These are phyloP conservation scores for Diutina catenulata DNA, from an alignment of 1,139 yeast species.

Conservation along the genomic window DNA sequence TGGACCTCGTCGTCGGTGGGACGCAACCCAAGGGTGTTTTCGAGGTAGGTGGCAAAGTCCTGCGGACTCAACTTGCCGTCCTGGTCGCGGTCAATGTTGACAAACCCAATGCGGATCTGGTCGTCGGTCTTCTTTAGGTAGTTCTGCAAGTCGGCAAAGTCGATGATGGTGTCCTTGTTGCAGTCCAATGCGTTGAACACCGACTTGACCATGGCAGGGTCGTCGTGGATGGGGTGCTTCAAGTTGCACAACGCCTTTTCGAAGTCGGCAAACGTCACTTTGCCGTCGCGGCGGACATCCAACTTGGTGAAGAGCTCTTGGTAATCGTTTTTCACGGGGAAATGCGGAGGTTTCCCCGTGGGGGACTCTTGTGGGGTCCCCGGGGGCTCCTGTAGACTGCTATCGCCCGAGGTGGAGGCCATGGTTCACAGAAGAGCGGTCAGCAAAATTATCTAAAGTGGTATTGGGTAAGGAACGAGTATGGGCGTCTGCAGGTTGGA, in stretches of 20 bases:
- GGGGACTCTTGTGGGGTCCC: no score
- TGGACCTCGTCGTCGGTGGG: slow-evolving; percentile 47
- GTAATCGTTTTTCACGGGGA: slow-evolving; percentile 11
- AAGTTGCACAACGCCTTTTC: slow-evolving; percentile 38
- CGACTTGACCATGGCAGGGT: slow-evolving; percentile 45
- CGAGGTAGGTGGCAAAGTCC: slow-evolving; percentile 58
- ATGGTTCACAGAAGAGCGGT: no score
- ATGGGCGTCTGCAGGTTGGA: no score
- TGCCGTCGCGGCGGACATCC: slow-evolving; percentile 43
- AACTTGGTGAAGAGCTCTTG: slow-evolving; percentile 29
- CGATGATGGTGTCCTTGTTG: slow-evolving; percentile 44
- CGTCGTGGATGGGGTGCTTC: slow-evolving; percentile 57
- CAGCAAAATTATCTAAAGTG: no score
- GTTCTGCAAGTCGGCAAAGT: slow-evolving; percentile 47
- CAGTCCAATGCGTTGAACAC: slow-evolving; percentile 48
- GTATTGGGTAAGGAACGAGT: no score
- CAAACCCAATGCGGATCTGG: slow-evolving; percentile 62
- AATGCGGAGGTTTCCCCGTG: no score
- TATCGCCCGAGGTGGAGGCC: no score
- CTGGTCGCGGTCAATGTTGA: slow-evolving; percentile 56
- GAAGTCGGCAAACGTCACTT: slow-evolving; percentile 44
- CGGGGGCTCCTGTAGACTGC: no score
- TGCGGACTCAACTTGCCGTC: slow-evolving; percentile 61
- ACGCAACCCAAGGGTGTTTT: slow-evolving; percentile 35
- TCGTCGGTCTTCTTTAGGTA: slow-evolving; percentile 54